A percentile compares a stretch with the other conserved stretches of the same genome.
Conservation (phyloP, 2,329 filamentous ascomycete species). For the Orbilia blumenaviensis region DNA sequence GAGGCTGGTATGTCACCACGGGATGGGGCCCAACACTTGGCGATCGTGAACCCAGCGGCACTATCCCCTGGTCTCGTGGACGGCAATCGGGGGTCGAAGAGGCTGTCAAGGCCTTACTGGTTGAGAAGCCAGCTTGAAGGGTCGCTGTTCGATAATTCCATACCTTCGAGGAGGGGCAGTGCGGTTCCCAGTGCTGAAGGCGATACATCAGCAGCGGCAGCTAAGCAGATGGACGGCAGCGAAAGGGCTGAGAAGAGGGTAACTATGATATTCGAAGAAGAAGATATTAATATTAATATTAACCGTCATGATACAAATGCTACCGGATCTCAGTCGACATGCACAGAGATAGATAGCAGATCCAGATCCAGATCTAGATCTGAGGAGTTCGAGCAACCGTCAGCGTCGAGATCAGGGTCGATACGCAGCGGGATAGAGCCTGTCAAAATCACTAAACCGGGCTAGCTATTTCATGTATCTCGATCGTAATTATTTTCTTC, state of each 20-base stretch:
- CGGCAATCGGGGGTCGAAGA: constrained; percentile 2
- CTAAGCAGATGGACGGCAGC: neutral
- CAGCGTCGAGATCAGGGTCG: neutral
- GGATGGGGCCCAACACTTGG: neutral
- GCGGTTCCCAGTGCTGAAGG: constrained; percentile 5
- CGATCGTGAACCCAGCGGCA: constrained; percentile 23
- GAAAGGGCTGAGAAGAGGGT: constrained; percentile 3
- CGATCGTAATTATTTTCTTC: too few relatives aligned
- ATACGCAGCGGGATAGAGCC: neutral
- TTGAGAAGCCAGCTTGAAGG: constrained; percentile 24
- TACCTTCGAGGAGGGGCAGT: constrained; percentile 21
- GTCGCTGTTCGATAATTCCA: constrained; percentile 1
- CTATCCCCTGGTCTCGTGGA: neutral
- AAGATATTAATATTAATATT: too few relatives aligned
- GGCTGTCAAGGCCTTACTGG: constrained; percentile 22
- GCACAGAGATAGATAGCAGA: too few relatives aligned
- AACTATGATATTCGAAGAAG: constrained; percentile 25
- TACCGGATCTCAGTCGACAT: neutral
- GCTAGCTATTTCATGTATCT: too few relatives aligned
- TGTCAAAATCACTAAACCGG: neutral
- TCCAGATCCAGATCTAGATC: too few relatives aligned
- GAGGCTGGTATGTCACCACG: neutral
- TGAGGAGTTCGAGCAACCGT: neutral
- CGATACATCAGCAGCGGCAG: neutral
- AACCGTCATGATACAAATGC: neutral